phyloP scores from a whole-genome alignment of 176 grass and related monocot species.

The Eragrostis curvula region DNA sequence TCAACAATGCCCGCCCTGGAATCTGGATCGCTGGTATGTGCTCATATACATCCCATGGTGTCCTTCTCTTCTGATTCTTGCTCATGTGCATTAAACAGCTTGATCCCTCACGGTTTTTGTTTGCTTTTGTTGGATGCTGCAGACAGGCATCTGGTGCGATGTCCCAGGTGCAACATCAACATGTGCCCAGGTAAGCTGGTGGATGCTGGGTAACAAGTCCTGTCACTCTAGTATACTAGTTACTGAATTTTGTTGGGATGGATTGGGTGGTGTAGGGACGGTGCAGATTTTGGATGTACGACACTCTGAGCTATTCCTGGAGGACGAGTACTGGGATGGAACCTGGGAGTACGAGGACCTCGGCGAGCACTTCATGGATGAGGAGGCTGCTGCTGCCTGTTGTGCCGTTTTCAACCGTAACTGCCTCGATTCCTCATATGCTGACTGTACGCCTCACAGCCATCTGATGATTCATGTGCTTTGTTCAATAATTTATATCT shows the following conservation, averaged over 20 bases:
- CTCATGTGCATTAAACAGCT: neutral
- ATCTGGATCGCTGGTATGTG: conserved; percentile 90
- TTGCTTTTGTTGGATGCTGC: conserved; percentile 35
- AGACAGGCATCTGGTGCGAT: conserved; percentile 84
- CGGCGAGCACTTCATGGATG: conserved; percentile 57
- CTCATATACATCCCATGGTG: neutral
- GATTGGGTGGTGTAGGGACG: conserved; percentile 62
- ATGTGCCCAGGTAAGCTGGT: conserved; percentile 62
- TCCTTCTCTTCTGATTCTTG: neutral
- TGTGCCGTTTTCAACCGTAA: conserved; percentile 71
- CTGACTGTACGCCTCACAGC: conserved; percentile 46
- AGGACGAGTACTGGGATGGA: conserved; percentile 61
- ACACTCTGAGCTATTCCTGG: conserved; percentile 83
- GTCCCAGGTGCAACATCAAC: conserved; percentile 71
- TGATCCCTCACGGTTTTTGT: conserved; percentile 9
- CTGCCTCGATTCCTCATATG: conserved; percentile 17
- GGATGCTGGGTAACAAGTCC: neutral
- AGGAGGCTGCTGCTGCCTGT: conserved; percentile 35
- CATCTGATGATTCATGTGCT: conserved; percentile 17
- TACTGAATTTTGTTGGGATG: conserved; percentile 34
- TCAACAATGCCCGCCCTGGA: conserved; percentile 61
- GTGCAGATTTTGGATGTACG: conserved; percentile 86
- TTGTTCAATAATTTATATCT: neutral
- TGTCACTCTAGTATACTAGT: neutral
- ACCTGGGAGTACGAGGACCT: conserved; percentile 78